Evolutionary conservation across 2,329 filamentous ascomycete species (phyloP).

Genomic region (Claviceps arundinis): DNA sequence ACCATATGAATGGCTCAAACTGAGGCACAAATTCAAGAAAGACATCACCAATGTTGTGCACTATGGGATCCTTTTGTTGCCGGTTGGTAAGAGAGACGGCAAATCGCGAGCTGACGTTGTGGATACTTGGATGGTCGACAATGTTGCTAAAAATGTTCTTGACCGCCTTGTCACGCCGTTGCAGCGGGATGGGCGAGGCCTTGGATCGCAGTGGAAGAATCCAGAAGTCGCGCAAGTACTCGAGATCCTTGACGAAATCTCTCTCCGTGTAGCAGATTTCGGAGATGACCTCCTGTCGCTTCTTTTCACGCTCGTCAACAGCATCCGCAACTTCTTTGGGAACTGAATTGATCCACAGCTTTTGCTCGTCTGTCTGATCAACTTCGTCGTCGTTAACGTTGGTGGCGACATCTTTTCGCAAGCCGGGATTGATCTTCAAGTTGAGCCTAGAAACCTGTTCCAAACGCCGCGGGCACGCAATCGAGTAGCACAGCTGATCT

Average conservation of each 20-base stretch:
- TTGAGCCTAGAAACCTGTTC: conserved; percentile 94
- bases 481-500: conserved; percentile 94
- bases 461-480: conserved; percentile 82
- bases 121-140: conserved; percentile 67
- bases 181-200: conserved; percentile 76
- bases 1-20: conserved; percentile 92
- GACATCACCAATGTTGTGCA: conserved; percentile 82
- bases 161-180: conserved; percentile 79
- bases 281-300: conserved; percentile 94
- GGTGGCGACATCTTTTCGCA: conserved; percentile 51
- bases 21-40: conserved; percentile 85
- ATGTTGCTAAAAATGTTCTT: conserved; percentile 93
- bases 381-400: conserved; percentile 62
- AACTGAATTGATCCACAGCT: conserved; percentile 98
- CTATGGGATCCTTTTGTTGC: conserved; percentile 82
- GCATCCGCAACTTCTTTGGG: conserved; percentile 88
- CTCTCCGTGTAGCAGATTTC: conserved; percentile 98
- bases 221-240: conserved; percentile 97
- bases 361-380: conserved; percentile 86
- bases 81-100: conserved; percentile 78
- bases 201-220: conserved; percentile 78
- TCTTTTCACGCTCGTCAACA: conserved; percentile 84
- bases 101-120: conserved; percentile 79
- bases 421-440: conserved; percentile 77
- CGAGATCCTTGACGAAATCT: conserved; percentile 97